Evolutionary conservation across 2,329 filamentous ascomycete species (phyloP).

Genomic region (Teratosphaeria epicoccoides): DNA sequence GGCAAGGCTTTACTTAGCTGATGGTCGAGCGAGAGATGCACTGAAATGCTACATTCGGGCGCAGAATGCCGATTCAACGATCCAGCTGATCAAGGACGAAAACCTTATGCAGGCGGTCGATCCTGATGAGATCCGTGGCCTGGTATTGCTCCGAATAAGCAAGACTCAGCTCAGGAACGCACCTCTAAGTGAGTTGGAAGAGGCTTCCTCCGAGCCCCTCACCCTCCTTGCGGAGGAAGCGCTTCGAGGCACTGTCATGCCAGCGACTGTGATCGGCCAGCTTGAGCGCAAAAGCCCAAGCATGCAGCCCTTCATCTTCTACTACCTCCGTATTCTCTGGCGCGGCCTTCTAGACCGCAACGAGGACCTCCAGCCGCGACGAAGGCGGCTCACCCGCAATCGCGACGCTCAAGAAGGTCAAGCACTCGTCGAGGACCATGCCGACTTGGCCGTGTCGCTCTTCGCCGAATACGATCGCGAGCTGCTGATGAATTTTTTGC

Average conservation of each 20-base stretch:
- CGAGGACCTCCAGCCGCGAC: conserved; percentile 11
- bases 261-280: conserved; percentile 67
- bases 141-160: conserved; percentile 78
- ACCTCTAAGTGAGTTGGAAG: conserved; percentile 59
- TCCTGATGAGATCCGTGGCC: conserved; percentile 74
- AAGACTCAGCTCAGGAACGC: conserved; percentile 50
- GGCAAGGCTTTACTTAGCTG: conserved; percentile 73
- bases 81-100: conserved; percentile 74
- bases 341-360: conserved; percentile 49
- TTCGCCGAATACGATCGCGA: conserved; percentile 75
- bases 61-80: conserved; percentile 82
- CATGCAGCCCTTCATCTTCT: conserved; percentile 69
- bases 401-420: conserved; percentile 44
- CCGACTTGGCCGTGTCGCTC: conserved; percentile 73
- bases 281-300: conserved; percentile 51
- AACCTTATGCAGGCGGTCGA: conserved; percentile 76
- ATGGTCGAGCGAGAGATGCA: conserved; percentile 71
- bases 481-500: conserved; percentile 78
- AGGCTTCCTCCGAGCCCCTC: conserved; percentile 72
- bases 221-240: conserved; percentile 82
- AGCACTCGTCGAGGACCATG: conserved; percentile 67
- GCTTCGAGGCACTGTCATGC: conserved; percentile 73
- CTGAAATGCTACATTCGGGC: conserved; percentile 80
- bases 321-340: conserved; percentile 85
- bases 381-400: conserved; percentile 12